Evolutionary conservation across 371 early-diverging fungal species (phyloP), one percentile per base, ranked within the genome.

Genomic region (Rhizopus sp.): DNA sequence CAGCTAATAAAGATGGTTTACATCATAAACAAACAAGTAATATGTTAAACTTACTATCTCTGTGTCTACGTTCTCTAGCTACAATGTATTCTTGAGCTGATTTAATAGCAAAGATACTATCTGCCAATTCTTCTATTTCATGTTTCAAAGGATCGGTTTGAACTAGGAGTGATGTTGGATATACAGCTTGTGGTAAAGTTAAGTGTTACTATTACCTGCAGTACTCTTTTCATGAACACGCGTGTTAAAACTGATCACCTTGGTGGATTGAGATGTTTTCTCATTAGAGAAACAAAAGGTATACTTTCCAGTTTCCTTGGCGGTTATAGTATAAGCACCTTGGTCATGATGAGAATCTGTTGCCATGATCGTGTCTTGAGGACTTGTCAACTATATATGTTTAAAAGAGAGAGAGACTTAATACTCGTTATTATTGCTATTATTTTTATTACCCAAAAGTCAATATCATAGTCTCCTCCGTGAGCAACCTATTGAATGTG

Each of bases 201-300:
- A 15, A 41, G 52, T 65, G 73, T 75, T 68, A 31, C 66, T 49
- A 12, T 61, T 66, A 15, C 62, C 47, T 1, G 49, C 63, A 23
- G 55, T 35, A 23, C 63, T 55, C 17, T 66, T 70, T 35, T 69
- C 53, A 55, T 68, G 65, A 39, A 72, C 64, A 47, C 71, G 66
- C 7, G 73, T 74, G 62, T 82, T 81, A 60, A 87, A 87, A 32
- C 69, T 77, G 46, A 84, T 76, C 49, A 68, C 64, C 69, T 84
- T 85, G 48, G 75, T 82, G 29, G 80, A 68, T 31, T 75, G 58
- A 10, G 77, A 63, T 10, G 77, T 76, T 72, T 81, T 75, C 50
- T 68, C 64, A 68, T 92, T 92, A 59, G 77, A 79, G 73, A 92
- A 91, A 74, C 93, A 92, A 68, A 88, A 92, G n/a, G 77, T 75